Evolutionary conservation across 768 basidiomycete genomes (phyloP).

Genomic region (Suillus fuscotomentosus): DNA sequence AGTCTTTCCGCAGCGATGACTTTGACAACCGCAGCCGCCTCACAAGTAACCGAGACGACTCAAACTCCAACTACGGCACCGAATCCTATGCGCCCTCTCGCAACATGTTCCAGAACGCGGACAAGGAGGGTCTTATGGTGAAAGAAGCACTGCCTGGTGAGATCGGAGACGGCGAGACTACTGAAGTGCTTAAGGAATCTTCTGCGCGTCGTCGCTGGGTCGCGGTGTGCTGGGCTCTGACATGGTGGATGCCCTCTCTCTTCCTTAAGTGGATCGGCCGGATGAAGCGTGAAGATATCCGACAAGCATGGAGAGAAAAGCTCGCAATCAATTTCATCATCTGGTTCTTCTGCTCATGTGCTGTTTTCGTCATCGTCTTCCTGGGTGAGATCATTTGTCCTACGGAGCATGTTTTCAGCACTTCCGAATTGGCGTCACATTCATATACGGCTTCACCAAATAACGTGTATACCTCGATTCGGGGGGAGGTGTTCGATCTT

Average conservation of each 20-base stretch:
- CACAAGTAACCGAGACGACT: conserved; percentile 76
- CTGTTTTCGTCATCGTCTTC: conserved; percentile 90
- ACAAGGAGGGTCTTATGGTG: conserved; percentile 68
- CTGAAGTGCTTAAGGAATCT: conserved; percentile 82
- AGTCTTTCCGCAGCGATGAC: conserved; percentile 73
- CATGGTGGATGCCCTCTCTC: conserved; percentile 85
- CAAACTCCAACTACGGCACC: conserved; percentile 79
- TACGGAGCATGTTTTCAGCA: conserved; percentile 86
- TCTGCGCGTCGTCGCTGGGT: conserved; percentile 87
- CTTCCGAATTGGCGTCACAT: conserved; percentile 71
- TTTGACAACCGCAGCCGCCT: conserved; percentile 78
- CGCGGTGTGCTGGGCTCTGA: conserved; percentile 80
- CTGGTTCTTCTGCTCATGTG: conserved; percentile 88
- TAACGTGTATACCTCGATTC: conserved; percentile 77
- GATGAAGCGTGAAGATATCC: conserved; percentile 93
- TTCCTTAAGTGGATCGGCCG: conserved; percentile 71
- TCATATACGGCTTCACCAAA: conserved; percentile 61
- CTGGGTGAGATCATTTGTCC: conserved; percentile 91
- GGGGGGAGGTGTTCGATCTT: conserved; percentile 95
- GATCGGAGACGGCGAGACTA: conserved; percentile 83
- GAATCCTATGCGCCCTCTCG: conserved; percentile 93
- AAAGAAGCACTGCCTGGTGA: conserved; percentile 87
- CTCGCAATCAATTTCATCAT: conserved; percentile 93
- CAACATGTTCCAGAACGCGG: conserved; percentile 91
- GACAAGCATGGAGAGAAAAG: conserved; percentile 98